Conservation (phyloP, 495 filamentous ascomycete genomes). For the Neurospora sp. region DNA sequence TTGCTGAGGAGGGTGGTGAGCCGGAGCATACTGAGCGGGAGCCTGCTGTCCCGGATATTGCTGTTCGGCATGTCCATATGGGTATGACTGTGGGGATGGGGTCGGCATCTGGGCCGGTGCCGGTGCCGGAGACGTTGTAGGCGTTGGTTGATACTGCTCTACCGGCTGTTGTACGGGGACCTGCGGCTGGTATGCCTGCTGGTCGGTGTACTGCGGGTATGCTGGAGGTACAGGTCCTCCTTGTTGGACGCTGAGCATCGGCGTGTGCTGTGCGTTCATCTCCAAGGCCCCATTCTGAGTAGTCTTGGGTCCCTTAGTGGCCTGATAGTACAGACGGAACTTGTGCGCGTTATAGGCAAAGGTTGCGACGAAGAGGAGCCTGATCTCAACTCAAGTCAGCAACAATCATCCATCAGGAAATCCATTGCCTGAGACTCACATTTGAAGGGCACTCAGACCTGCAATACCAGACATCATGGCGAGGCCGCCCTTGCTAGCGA, state of each 20-base stretch:
- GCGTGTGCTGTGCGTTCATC: constrained; percentile 23
- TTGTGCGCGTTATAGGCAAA: constrained; percentile 32
- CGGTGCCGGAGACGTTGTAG: constrained; percentile 1
- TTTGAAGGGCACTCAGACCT: constrained; percentile 31
- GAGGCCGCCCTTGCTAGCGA: constrained; percentile 19
- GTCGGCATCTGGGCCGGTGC: not conserved
- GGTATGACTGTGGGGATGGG: constrained; percentile 6
- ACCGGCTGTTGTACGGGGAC: not conserved
- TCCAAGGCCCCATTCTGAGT: constrained; percentile 23
- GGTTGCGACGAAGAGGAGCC: constrained; percentile 35
- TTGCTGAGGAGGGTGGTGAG: constrained; percentile 1
- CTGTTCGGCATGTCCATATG: not conserved
- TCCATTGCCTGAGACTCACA: constrained; percentile 13
- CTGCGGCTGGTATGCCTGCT: constrained; percentile 7
- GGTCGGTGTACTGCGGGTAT: constrained; percentile 17
- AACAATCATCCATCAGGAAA: not conserved
- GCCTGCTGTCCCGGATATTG: constrained; percentile 9
- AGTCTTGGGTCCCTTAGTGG: constrained; percentile 9
- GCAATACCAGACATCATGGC: constrained; percentile 29
- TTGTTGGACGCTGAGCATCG: constrained; percentile 19
- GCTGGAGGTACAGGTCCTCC: constrained; percentile 3
- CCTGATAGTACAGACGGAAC: constrained; percentile 28
- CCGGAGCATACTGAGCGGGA: not conserved
- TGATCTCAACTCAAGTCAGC: not conserved
- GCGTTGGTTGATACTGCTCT: constrained; percentile 11